phyloP scores from a whole-genome alignment of 2,329 filamentous ascomycete genomes.

The Trichoderma harzianum region DNA sequence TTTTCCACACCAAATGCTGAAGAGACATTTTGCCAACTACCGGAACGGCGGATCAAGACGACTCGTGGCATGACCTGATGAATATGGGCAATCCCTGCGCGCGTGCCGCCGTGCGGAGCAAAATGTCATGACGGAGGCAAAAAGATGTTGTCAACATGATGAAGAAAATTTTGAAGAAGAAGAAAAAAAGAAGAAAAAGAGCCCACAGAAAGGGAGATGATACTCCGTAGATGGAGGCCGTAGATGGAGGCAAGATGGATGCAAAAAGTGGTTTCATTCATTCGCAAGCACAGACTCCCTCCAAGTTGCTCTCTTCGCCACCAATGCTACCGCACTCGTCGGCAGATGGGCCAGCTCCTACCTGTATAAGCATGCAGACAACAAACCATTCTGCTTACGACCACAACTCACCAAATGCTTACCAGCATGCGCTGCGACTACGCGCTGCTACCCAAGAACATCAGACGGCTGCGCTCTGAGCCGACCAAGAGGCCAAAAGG shows the following conservation, averaged over 20 bases:
- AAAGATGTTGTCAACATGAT: background rate
- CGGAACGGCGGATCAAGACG: conserved; percentile 7
- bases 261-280: background rate
- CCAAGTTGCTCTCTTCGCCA: background rate
- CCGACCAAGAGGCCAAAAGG: background rate
- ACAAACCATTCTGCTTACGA: background rate
- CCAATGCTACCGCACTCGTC: background rate
- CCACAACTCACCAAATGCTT: background rate
- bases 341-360: background rate
- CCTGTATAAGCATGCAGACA: background rate
- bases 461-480: background rate
- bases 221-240: background rate
- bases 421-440: conserved; percentile 8
- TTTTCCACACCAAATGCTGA: background rate
- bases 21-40: conserved; percentile 5
- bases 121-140: background rate
- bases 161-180: background rate
- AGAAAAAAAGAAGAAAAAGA: background rate
- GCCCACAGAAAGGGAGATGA: background rate
- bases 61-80: conserved; percentile 7
- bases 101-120: background rate
- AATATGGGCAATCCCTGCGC: conserved; percentile 1
- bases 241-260: background rate
- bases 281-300: background rate
- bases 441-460: conserved; percentile 3